phyloP scores from a whole-genome alignment of 768 basidiomycete species.

The Russula sp. region DNA sequence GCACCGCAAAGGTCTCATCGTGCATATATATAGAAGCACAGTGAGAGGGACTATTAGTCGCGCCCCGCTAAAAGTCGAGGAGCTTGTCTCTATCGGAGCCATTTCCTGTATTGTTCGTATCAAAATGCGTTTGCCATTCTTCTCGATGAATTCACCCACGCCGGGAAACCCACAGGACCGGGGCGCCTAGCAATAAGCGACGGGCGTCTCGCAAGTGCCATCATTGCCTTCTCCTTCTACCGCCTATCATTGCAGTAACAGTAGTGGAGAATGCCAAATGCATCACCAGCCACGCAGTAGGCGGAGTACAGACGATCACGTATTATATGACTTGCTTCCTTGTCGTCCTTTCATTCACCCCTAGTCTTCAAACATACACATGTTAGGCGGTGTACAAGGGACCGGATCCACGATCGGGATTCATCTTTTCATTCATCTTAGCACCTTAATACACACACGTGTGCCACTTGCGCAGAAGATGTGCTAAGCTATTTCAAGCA shows the following conservation, averaged over 20 bases:
- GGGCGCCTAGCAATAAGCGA: neutral
- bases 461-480: neutral
- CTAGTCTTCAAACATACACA: too few species aligned
- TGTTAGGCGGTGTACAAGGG: too few species aligned
- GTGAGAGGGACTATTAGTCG: neutral
- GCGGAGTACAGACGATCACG: neutral
- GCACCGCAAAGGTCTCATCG: neutral
- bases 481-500: conserved; percentile 1
- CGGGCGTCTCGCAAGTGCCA: neutral
- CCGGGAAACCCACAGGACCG: neutral
- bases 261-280: neutral
- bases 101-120: neutral
- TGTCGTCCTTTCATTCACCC: too few species aligned
- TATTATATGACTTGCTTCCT: too few species aligned
- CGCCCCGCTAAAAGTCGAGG: neutral
- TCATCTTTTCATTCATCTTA: neutral
- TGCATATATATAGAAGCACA: conserved; percentile 2
- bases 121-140: neutral
- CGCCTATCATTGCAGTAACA: neutral
- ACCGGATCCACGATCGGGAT: neutral
- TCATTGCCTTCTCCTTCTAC: neutral
- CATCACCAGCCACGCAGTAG: neutral
- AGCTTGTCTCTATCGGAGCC: neutral
- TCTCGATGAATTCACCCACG: neutral
- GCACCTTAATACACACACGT: neutral